Evolutionary conservation across 352 stramenopile genomes (phyloP).

Genomic region (Poterioochromonas sp.): DNA sequence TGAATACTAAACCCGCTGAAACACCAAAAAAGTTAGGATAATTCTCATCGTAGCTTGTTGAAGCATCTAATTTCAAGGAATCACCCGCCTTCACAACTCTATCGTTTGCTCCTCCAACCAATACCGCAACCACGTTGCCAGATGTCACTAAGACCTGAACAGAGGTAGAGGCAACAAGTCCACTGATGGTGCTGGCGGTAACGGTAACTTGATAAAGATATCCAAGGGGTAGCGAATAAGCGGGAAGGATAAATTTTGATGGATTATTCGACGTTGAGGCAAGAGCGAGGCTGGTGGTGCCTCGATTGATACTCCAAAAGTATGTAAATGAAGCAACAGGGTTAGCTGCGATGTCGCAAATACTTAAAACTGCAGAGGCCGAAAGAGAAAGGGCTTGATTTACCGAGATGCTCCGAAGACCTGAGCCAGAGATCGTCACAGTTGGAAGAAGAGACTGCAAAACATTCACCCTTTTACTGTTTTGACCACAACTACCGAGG

Average conservation of each 20-base stretch:
- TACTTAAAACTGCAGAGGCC: background rate
- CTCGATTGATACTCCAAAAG: background rate
- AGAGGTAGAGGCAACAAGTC: background rate
- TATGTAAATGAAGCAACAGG: background rate
- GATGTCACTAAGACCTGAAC: slow-evolving; percentile 15
- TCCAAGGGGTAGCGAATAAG: background rate
- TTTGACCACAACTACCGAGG: background rate
- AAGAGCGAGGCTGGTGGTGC: background rate
- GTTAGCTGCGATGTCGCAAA: background rate
- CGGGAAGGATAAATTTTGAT: background rate
- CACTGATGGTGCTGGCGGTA: background rate
- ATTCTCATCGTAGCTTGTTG: background rate
- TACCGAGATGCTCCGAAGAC: background rate
- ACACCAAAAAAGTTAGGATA: background rate
- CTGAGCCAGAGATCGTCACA: background rate
- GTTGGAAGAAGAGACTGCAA: background rate
- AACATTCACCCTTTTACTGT: background rate
- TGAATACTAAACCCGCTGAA: background rate
- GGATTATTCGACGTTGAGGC: background rate
- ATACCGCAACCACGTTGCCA: background rate
- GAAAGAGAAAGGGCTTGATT: background rate
- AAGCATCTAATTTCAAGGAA: background rate
- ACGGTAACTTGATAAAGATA: background rate
- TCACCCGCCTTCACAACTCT: background rate
- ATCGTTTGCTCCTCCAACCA: background rate